These are phyloP conservation scores for Candida multigemmis DNA, from an alignment of 805 yeast genomes.

Conservation along the genomic window DNA sequence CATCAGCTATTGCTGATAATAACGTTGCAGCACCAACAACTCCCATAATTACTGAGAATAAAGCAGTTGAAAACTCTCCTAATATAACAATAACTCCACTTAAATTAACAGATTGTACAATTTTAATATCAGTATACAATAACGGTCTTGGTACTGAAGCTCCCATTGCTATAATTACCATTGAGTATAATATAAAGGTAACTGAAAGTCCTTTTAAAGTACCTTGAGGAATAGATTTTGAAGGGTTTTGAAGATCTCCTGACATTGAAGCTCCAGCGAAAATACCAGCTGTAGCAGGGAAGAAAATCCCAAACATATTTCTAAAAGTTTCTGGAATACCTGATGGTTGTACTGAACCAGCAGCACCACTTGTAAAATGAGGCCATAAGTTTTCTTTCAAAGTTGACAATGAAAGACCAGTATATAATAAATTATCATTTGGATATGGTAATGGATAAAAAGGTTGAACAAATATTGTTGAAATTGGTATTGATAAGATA, in stretches of 20 bases:
- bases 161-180: constrained; percentile 80
- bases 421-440: constrained; percentile 37
- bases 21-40: constrained; percentile 92
- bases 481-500: constrained; percentile 75
- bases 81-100: constrained; percentile 59
- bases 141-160: constrained; percentile 71
- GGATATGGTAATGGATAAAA: constrained; percentile 42
- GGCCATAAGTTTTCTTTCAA: constrained; percentile 65
- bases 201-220: constrained; percentile 75
- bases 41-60: constrained; percentile 92
- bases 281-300: constrained; percentile 98
- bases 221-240: constrained; percentile 88
- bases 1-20: constrained; percentile 85
- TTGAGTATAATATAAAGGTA: constrained; percentile 67
- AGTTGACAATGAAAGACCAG: constrained; percentile 70
- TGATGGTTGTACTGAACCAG: constrained; percentile 63
- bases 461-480: constrained; percentile 58
- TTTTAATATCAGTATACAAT: constrained; percentile 70
- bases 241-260: constrained; percentile 81
- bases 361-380: constrained; percentile 80
- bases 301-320: constrained; percentile 87
- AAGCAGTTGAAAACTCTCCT: constrained; percentile 89
- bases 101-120: constrained; percentile 73
- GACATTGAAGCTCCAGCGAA: constrained; percentile 99
- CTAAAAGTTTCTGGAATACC: constrained; percentile 60